Evolutionary conservation across 176 grass and related monocot genomes (phyloP), one percentile per base, ranked within the genome.

Genomic region (Avena eriantha): DNA sequence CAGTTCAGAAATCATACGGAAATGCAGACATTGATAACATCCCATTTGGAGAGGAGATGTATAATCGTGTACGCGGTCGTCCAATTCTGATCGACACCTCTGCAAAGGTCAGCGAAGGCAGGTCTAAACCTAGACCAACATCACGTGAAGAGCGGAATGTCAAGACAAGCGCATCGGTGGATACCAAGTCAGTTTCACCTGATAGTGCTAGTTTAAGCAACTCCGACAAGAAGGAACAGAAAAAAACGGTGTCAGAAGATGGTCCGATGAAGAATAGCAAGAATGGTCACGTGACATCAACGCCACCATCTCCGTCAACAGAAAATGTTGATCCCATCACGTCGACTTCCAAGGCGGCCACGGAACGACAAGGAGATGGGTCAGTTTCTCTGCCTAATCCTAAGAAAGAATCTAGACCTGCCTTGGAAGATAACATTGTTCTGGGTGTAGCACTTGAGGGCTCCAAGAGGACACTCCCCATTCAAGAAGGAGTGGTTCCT

Each of bases 1-100:
- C 97, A 21, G 94, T 99, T 77, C 97, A 99, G 63, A 99, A 99
- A 90, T 88, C 91, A 78, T 99, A 99, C 66, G 92, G 92, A 70
- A 93, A 99, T 55, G 92, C 92, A 78, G 92, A 99, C 56, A 87
- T 92, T 3, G 94, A 96, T 73, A 99, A 94, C 56, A 89, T 99
- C 90, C 97, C 97, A 72, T 99, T 84, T 85, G 90, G 92, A 73
- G 94, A 99, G 53, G 93, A 81, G 33, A 90, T 94, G 36, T 93
- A 91, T 69, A 89, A 58, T 24, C 92, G 80, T 64, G 81, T 91
- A 14, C 80, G 76, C 16, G 84, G 69, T 54, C 94, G 87, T 17
- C 97, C 94, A 56, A 90, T 96, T 89, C 78, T 99, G 77, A 90
- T 99, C 56, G 97, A 99, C 73, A 87, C 94, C 57, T 89, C 87